Percentiles rank a stretch among this genome's conserved stretches.
phyloP scores from a whole-genome alignment of 2,329 filamentous ascomycete species.

The Penicillium fuscoglaucum region DNA sequence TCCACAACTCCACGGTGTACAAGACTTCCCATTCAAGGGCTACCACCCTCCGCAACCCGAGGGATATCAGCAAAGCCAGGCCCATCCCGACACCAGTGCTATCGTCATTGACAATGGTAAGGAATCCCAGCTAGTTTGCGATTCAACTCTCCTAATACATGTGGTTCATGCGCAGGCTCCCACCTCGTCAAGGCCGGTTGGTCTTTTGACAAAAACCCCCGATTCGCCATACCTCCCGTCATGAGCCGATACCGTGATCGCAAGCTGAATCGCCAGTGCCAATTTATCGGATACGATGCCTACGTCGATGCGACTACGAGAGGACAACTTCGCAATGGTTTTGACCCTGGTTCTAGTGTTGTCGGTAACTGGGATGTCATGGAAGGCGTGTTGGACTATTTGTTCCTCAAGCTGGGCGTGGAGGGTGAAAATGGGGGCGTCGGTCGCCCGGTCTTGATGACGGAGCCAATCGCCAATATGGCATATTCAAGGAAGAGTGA shows the following conservation, averaged over 20 bases:
- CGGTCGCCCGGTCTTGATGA: slow-evolving; percentile 89
- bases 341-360: slow-evolving; percentile 86
- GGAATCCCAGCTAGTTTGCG: background rate
- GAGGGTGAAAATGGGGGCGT: slow-evolving; percentile 71
- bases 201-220: slow-evolving; percentile 85
- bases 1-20: slow-evolving; percentile 55
- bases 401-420: slow-evolving; percentile 90
- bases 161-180: slow-evolving; percentile 63
- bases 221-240: slow-evolving; percentile 78
- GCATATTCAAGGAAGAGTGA: slow-evolving; percentile 83
- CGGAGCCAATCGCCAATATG: slow-evolving; percentile 88
- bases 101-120: slow-evolving; percentile 98
- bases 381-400: slow-evolving; percentile 90
- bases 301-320: slow-evolving; percentile 92
- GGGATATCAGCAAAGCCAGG: slow-evolving; percentile 68
- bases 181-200: slow-evolving; percentile 88
- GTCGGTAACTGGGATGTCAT: slow-evolving; percentile 98
- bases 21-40: slow-evolving; percentile 62
- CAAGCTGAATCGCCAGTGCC: slow-evolving; percentile 87
- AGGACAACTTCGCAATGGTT: slow-evolving; percentile 85
- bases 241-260: slow-evolving; percentile 95
- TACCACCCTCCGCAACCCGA: slow-evolving; percentile 61
- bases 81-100: slow-evolving; percentile 62
- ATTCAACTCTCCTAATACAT: slow-evolving; percentile 1
- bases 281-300: slow-evolving; percentile 88